Base-by-base conservation (phyloP, 1,139 yeast genomes). In the Ogataea hybrid region DNA sequence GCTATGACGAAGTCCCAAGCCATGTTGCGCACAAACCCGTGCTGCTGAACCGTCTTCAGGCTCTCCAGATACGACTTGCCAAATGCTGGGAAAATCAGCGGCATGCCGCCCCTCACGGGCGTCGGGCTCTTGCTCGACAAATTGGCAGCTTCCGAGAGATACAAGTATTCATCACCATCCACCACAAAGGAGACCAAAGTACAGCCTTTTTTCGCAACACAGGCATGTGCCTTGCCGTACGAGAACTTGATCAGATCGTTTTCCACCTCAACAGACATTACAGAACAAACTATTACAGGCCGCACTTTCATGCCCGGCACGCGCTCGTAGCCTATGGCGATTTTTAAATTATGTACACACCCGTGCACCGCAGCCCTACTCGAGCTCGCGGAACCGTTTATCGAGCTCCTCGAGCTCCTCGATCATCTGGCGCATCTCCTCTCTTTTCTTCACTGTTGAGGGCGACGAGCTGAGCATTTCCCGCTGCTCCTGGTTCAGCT, bases 21-120 rank as follows among this genome's bases (percentile, higher is more conserved):
- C 6, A 87, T 76, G 62, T 77, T 84, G 61, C 97, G 74, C 14
- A 95, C 97, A 65, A 89, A 84, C 5, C 97, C 97, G 60, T 89
- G 97, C 65, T 89, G 96, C 16, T 96, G 95, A 51, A 89, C 74
- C 58, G 58, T 54, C 40, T 62, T 59, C 46, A 68, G 56, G 7
- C 57, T 59, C 9, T 44, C 71, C 56, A 72, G 60, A 53, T 74
- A 57, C 28, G 79, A 74, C 61, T 84, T 86, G 43, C 97, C 97
- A 64, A 89, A 89, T 10, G 87, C 79, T 1, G 97, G 97, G 71
- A 89, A 89, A 2, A 88, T 96, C 27, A 89, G 70, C 10, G 97
- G 97, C 43, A 89, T 83, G 33, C 97, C 97, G 44, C 97, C 97
- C 58, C 97, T 77, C 18, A 89, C 95, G 1, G 97, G 90, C 60